Conservation (phyloP, 2,329 filamentous ascomycete species). For the Keithomyces neogunnii region DNA sequence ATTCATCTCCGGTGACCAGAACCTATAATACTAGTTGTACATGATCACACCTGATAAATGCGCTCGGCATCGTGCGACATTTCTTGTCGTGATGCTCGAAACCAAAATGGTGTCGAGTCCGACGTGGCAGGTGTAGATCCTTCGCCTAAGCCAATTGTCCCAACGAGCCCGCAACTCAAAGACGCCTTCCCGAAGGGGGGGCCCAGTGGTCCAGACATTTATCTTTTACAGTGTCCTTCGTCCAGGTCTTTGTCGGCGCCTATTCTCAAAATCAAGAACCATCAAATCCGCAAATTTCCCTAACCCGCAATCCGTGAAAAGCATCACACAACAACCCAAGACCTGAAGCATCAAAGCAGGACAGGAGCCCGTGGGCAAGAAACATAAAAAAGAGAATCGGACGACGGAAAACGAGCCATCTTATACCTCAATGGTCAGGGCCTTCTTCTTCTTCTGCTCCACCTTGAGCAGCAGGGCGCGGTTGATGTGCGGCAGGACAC, state of each 20-base stretch:
- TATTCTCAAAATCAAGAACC: not conserved
- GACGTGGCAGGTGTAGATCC: not conserved
- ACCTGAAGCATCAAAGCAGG: conserved; percentile 1
- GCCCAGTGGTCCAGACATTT: not conserved
- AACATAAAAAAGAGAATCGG: conserved; percentile 11
- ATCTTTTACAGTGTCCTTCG: not conserved
- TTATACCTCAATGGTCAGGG: conserved; percentile 41
- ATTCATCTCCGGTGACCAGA: conserved; percentile 1
- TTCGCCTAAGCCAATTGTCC: not conserved
- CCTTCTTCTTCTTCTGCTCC: conserved; percentile 98
- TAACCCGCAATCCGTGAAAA: conserved; percentile 3
- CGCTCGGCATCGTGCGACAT: not conserved
- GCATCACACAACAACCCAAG: conserved; percentile 1
- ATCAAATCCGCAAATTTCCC: conserved; percentile 3
- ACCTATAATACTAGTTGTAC: conserved; percentile 6
- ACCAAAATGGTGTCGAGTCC: not conserved
- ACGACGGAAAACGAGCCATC: not conserved
- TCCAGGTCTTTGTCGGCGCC: not conserved
- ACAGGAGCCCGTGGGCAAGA: conserved; percentile 1
- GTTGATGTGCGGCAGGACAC: conserved; percentile 98
- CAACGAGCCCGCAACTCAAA: not conserved
- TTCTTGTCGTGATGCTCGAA: not conserved
- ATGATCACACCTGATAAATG: not conserved
- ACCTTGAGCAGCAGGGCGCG: conserved; percentile 91
- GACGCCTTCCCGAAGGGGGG: not conserved